Percentiles rank a stretch among this genome's conserved stretches.
phyloP scores from a whole-genome alignment of 2,329 filamentous ascomycete species.

The Metarhizium guizhouense region DNA sequence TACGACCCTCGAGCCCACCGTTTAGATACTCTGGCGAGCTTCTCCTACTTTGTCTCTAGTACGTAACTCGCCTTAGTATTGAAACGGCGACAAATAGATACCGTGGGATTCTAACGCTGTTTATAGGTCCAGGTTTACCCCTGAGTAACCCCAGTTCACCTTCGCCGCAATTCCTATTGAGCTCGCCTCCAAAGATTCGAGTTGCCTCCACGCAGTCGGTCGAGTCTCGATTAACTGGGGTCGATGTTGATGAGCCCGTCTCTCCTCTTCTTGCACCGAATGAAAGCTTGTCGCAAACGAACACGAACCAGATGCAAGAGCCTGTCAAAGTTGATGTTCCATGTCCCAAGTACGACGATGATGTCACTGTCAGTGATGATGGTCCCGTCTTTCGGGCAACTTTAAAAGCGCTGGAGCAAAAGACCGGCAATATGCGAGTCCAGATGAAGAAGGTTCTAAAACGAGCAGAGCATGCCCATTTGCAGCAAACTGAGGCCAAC shows the following conservation, averaged over 20 bases:
- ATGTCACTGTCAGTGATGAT: slow-evolving; percentile 78
- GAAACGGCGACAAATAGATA: neutral
- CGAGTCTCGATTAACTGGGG: slow-evolving; percentile 69
- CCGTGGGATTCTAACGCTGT: neutral
- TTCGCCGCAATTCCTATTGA: slow-evolving; percentile 64
- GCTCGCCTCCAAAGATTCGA: slow-evolving; percentile 66
- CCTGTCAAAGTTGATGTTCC: slow-evolving; percentile 78
- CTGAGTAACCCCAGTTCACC: slow-evolving; percentile 55
- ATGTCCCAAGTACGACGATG: slow-evolving; percentile 76
- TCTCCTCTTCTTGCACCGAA: slow-evolving; percentile 37
- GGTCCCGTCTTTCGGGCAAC: slow-evolving; percentile 93
- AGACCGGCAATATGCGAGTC: slow-evolving; percentile 85
- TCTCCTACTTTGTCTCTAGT: slow-evolving; percentile 93
- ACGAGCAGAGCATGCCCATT: slow-evolving; percentile 80
- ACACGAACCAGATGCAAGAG: slow-evolving; percentile 27
- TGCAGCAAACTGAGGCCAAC: slow-evolving; percentile 75
- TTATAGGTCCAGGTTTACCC: slow-evolving; percentile 32
- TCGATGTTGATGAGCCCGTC: slow-evolving; percentile 54
- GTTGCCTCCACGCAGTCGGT: slow-evolving; percentile 82
- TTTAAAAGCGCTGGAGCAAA: slow-evolving; percentile 92
- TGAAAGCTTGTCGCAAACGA: slow-evolving; percentile 25
- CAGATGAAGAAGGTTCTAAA: slow-evolving; percentile 96
- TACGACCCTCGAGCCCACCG: slow-evolving; percentile 91
- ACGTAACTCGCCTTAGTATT: slow-evolving; percentile 20
- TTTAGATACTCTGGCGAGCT: slow-evolving; percentile 79